A percentile compares a stretch with the other conserved stretches of the same genome.
phyloP scores from a whole-genome alignment of 2,329 filamentous ascomycete species.

The Talaromyces piceae region DNA sequence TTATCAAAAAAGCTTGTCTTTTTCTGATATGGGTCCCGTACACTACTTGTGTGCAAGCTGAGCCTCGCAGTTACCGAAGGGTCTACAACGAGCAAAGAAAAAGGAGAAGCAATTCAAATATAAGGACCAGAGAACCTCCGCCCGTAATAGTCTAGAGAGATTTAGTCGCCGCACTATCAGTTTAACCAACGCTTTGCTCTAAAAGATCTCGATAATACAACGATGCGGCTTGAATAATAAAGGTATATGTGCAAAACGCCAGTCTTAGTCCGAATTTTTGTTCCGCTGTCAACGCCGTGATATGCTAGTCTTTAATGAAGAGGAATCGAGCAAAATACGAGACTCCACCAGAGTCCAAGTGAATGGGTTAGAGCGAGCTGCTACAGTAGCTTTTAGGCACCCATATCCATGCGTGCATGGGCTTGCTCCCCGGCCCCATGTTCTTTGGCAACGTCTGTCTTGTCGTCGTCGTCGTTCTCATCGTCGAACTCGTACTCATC shows the following conservation, averaged over 20 bases:
- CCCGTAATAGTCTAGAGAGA: neutral
- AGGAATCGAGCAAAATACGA: neutral
- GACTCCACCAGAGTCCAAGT: neutral
- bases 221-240: neutral
- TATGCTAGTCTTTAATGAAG: neutral
- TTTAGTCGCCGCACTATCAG: neutral
- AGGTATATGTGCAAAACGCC: constrained; percentile 1
- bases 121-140: neutral
- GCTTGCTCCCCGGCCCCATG: constrained; percentile 23
- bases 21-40: neutral
- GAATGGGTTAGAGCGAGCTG: neutral
- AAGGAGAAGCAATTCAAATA: neutral
- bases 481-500: constrained; percentile 49
- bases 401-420: constrained; percentile 31
- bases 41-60: neutral
- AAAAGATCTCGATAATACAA: neutral
- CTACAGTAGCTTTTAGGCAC: constrained; percentile 13
- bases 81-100: neutral
- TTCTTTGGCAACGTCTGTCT: constrained; percentile 14
- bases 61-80: neutral
- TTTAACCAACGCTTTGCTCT: neutral
- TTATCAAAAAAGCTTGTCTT: neutral
- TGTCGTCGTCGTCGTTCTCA: constrained; percentile 27
- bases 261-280: neutral
- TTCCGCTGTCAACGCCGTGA: neutral